phyloP scores from a whole-genome alignment of 306 rosid genomes.

The Cucumis sativus region DNA sequence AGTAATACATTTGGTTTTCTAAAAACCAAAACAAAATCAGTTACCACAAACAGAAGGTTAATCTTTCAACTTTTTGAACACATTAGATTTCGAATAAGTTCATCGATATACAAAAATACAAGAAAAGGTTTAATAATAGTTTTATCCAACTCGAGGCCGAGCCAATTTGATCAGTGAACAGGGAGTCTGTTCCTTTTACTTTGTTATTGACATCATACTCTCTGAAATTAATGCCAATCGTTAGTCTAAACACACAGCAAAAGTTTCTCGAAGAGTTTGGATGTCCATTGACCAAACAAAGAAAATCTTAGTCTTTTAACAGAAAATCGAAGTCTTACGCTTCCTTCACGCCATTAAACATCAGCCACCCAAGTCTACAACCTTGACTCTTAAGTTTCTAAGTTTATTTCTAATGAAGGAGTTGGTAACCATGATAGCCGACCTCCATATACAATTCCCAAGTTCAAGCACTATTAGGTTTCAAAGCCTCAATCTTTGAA shows the following conservation, averaged over 20 bases:
- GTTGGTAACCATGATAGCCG: constrained; percentile 6
- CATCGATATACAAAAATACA: too few relatives aligned
- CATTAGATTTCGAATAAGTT: too few relatives aligned
- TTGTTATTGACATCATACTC: background rate
- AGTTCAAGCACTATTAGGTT: background rate
- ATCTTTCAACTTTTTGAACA: too few relatives aligned
- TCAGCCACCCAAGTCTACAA: background rate
- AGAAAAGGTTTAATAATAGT: too few relatives aligned
- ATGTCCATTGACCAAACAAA: background rate
- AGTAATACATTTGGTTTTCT: too few relatives aligned
- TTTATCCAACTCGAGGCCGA: too few relatives aligned
- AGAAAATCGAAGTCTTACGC: background rate
- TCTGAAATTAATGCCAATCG: background rate
- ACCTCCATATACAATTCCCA: background rate
- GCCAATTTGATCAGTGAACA: too few relatives aligned
- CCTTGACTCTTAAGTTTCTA: background rate
- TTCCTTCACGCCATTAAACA: constrained; percentile 1
- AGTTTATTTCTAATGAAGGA: background rate
- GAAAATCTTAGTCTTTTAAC: background rate
- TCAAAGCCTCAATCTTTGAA: constrained; percentile 2
- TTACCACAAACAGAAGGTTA: too few relatives aligned
- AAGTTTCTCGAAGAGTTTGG: background rate
- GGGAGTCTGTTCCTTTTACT: background rate
- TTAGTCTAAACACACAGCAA: background rate
- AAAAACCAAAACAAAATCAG: too few relatives aligned